phyloP scores from a whole-genome alignment of 179 eudicot genomes.

The Pouteria campechiana region DNA sequence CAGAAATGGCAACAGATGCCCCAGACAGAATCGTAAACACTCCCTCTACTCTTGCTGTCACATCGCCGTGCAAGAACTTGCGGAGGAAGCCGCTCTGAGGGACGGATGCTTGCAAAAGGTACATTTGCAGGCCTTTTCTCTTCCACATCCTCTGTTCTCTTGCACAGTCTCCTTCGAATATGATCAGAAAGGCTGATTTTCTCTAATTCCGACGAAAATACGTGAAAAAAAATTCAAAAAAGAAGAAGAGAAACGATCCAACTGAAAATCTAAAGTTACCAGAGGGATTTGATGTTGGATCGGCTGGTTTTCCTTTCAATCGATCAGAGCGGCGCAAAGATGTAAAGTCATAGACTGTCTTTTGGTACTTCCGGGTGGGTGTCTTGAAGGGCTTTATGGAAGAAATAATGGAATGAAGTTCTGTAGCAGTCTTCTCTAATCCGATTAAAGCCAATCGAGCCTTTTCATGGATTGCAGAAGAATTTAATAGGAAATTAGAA shows the following conservation, averaged over 20 bases:
- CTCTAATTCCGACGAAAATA: neutral
- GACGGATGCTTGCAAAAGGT: constrained; percentile 4
- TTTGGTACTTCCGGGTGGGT: constrained; percentile 6
- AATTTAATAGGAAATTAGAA: neutral
- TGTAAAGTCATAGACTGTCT: constrained; percentile 6
- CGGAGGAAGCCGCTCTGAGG: constrained; percentile 2
- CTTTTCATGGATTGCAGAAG: constrained; percentile 6
- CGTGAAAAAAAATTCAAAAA: neutral
- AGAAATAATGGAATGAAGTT: constrained; percentile 15
- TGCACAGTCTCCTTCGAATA: neutral
- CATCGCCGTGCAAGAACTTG: constrained; percentile 17
- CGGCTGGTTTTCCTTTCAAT: constrained; percentile 7
- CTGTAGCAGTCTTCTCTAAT: constrained; percentile 15
- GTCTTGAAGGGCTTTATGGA: constrained; percentile 3
- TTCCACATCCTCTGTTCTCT: neutral
- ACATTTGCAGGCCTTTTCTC: constrained; percentile 13
- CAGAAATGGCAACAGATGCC: constrained; percentile 41
- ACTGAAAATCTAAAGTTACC: neutral
- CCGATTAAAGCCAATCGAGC: constrained; percentile 22
- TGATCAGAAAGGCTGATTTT: neutral
- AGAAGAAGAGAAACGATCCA: neutral
- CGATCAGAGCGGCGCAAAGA: constrained; percentile 25
- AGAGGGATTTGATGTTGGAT: neutral
- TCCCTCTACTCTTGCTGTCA: constrained; percentile 21
- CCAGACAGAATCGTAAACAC: constrained; percentile 23